Evolutionary conservation across 2,329 filamentous ascomycete species (phyloP), one percentile per base, ranked within the genome.

Genomic region (Epichloe sp.): DNA sequence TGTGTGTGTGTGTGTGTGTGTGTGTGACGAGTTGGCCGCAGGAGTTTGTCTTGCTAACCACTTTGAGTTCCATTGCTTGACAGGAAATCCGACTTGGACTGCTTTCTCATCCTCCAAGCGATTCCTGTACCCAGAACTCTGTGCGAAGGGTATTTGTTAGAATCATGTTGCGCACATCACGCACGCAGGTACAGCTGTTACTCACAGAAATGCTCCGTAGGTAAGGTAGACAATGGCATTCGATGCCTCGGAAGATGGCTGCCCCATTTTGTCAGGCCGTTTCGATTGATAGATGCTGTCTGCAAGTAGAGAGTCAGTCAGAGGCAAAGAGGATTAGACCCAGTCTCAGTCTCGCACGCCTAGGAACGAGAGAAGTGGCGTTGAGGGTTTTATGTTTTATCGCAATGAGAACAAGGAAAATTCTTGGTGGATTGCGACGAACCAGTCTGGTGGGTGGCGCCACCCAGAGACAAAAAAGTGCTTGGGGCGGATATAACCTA

Each of bases 161-260:
- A 19, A 15, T 15, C 21, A 21, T 26, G 41, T 44, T 2, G 34
- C 36, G 11, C 8, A 7, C 21, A 5, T 11, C 11, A 42, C 8
- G n/a, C n/a, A n/a, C 26, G 11, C 17, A 17, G 8, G 14, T 6
- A 21, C 14, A 23, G 34, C 23, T 46, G 53, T 57, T 59, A 55
- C 79, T 52, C 72, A 91, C 87, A 93, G 71, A 65, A 93, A 93
- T 47, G 75, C 72, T 56, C 77, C 84, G 71, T 89, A 90, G 47
- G 85, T 88, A 49, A 88, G 71, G 64, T 90, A 91, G 64, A 93
- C 84, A 64, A 91, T 74, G 73, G 86, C 86, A 72, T 91, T 89
- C 35, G 86, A 90, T 63, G 86, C 86, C 75, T 78, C 71, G 51
- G 74, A 80, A 2, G 87, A 90, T 53, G 85, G 86, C 58, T 83